Evolutionary conservation across 208 protist genomes (phyloP).

Genomic region (Trypanosoma vivax): DNA sequence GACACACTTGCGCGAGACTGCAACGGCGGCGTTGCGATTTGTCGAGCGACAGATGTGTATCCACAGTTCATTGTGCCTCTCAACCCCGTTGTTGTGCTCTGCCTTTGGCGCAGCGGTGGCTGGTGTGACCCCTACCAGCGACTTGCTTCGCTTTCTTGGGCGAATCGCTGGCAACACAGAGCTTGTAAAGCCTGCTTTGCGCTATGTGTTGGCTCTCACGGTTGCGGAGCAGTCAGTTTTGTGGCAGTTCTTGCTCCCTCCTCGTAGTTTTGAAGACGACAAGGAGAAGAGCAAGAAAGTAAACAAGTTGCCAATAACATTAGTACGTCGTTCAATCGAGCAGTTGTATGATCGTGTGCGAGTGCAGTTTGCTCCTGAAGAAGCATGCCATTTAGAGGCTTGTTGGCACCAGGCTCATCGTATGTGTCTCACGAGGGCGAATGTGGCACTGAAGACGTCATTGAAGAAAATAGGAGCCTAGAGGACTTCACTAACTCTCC

Average conservation of each 20-base stretch:
- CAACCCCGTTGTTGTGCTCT: conserved; percentile 7
- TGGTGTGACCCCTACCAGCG: neutral
- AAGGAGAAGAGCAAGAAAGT: neutral
- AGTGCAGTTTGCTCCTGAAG: conserved; percentile 8
- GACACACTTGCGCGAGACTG: neutral
- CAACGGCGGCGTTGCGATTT: conserved; percentile 6
- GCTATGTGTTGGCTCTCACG: conserved; percentile 5
- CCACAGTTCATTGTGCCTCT: conserved; percentile 9
- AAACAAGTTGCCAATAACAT: neutral
- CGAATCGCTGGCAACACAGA: conserved; percentile 9
- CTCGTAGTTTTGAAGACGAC: neutral
- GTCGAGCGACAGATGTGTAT: conserved; percentile 11
- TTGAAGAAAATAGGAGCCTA: neutral
- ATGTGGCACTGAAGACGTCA: neutral
- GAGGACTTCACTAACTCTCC: too few species aligned
- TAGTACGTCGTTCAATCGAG: neutral
- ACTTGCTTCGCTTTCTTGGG: conserved; percentile 4
- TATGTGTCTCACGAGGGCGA: neutral
- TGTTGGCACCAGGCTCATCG: conserved; percentile 1
- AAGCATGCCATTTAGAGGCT: conserved; percentile 3
- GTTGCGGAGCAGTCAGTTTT: conserved; percentile 20
- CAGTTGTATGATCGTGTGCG: conserved; percentile 3
- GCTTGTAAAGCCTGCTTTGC: conserved; percentile 15
- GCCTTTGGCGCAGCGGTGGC: conserved; percentile 7
- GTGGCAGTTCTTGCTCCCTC: conserved; percentile 5